phyloP scores from a whole-genome alignment of 306 rosid species.

The Elaeagnus macrophylla region DNA sequence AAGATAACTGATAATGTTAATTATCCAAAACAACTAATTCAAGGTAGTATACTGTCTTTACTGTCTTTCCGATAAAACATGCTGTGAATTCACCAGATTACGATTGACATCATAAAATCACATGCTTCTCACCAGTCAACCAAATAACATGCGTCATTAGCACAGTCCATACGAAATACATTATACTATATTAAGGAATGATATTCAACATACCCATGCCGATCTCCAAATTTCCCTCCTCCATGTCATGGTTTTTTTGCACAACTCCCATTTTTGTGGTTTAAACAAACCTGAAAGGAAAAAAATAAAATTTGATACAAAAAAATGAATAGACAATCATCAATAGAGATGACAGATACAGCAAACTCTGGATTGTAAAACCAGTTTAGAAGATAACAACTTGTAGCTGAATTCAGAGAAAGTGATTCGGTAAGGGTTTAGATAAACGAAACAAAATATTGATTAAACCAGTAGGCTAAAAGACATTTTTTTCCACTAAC shows the following conservation, averaged over 20 bases:
- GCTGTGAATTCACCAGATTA: background rate
- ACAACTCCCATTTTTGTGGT: constrained; percentile 58
- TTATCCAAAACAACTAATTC: background rate
- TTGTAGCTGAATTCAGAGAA: background rate
- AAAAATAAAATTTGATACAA: constrained; percentile 15
- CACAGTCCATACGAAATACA: constrained; percentile 12
- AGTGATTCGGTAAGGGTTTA: constrained; percentile 1
- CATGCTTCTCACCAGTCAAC: background rate
- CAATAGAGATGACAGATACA: background rate
- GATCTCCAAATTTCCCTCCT: constrained; percentile 79
- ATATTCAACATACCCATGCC: constrained; percentile 53
- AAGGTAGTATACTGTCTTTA: background rate
- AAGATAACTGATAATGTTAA: constrained; percentile 5
- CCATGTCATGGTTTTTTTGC: constrained; percentile 42
- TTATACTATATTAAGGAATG: background rate
- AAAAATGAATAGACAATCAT: constrained; percentile 12
- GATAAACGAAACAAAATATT: background rate
- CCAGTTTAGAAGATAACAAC: background rate
- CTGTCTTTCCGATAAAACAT: background rate
- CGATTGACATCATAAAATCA: constrained; percentile 1
- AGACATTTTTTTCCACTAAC: no score
- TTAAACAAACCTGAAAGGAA: constrained; percentile 5
- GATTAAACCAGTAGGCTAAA: no score
- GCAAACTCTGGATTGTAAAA: background rate
- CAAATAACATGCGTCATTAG: background rate